These are phyloP conservation scores for Tricholoma flavovirens DNA, from an alignment of 768 basidiomycete species.

Conservation along the genomic window DNA sequence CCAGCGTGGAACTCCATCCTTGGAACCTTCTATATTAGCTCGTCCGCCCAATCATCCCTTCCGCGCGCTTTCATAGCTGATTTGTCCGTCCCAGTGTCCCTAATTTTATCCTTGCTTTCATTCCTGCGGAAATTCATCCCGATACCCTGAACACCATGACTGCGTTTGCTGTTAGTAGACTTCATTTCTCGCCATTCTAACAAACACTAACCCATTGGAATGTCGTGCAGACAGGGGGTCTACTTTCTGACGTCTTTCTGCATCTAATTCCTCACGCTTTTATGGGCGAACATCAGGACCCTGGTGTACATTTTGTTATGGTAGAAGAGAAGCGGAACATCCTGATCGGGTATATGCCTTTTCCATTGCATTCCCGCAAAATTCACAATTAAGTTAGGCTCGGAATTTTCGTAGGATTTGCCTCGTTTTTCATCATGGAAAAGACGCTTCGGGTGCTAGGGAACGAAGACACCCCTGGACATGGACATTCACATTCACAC, in stretches of 20 bases:
- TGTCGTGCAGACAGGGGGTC: conserved; percentile 66
- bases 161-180: conserved; percentile 70
- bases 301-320: conserved; percentile 70
- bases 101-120: conserved; percentile 92
- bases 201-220: conserved; percentile 3
- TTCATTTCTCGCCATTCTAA: conserved; percentile 5
- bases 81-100: conserved; percentile 54
- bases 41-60: conserved; percentile 46
- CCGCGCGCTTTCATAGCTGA: conserved; percentile 8
- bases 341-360: conserved; percentile 62
- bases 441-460: conserved; percentile 82
- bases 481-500: conserved; percentile 60
- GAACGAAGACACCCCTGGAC: conserved; percentile 50
- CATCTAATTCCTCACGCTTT: conserved; percentile 91
- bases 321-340: conserved; percentile 92
- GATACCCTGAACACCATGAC: conserved; percentile 92
- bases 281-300: conserved; percentile 78
- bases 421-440: conserved; percentile 90
- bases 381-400: conserved; percentile 36
- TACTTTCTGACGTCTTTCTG: conserved; percentile 89
- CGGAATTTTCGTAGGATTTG: conserved; percentile 82
- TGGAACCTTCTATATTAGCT: conserved; percentile 95
- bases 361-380: not conserved
- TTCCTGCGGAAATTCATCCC: conserved; percentile 80
- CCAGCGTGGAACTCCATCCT: conserved; percentile 87